Conservation (phyloP, 768 basidiomycete species). For the Lactarius sanguifluus region DNA sequence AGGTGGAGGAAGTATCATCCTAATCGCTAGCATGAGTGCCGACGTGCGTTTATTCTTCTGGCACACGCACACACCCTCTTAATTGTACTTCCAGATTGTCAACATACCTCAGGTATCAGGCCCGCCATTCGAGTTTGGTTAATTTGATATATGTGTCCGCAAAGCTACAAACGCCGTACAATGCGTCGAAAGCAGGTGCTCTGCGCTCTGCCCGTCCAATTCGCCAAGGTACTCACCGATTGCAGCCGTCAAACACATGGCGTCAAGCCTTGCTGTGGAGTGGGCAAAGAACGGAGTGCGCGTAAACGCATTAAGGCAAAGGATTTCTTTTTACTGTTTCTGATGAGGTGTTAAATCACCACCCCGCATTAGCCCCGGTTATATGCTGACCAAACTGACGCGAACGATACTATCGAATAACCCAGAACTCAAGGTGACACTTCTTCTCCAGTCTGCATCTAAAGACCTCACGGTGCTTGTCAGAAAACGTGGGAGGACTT, state of each 20-base stretch:
- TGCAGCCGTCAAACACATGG: constrained; percentile 90
- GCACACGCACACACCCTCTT: constrained; percentile 26
- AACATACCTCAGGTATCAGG: constrained; percentile 77
- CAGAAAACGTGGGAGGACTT: constrained; percentile 82
- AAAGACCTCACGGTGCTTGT: constrained; percentile 17
- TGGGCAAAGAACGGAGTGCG: constrained; percentile 91
- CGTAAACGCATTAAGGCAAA: constrained; percentile 76
- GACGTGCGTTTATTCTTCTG: constrained; percentile 50
- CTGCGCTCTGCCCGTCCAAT: not conserved
- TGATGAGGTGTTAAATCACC: constrained; percentile 20
- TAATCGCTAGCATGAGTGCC: constrained; percentile 91
- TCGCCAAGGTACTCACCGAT: constrained; percentile 5
- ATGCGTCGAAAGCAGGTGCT: constrained; percentile 89
- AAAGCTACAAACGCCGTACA: constrained; percentile 91
- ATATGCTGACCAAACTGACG: constrained; percentile 91
- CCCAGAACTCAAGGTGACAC: constrained; percentile 66
- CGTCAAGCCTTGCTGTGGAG: constrained; percentile 87
- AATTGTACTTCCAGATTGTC: constrained; percentile 55
- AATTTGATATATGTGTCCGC: not conserved
- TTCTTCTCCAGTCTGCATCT: constrained; percentile 9
- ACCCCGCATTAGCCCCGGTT: constrained; percentile 66
- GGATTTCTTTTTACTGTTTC: constrained; percentile 6
- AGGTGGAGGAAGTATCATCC: constrained; percentile 76
- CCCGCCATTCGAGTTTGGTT: not conserved
- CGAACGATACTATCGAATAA: constrained; percentile 77